Base-by-base conservation (phyloP, 2,329 filamentous ascomycete species). In the Raffaelea arxii region DNA sequence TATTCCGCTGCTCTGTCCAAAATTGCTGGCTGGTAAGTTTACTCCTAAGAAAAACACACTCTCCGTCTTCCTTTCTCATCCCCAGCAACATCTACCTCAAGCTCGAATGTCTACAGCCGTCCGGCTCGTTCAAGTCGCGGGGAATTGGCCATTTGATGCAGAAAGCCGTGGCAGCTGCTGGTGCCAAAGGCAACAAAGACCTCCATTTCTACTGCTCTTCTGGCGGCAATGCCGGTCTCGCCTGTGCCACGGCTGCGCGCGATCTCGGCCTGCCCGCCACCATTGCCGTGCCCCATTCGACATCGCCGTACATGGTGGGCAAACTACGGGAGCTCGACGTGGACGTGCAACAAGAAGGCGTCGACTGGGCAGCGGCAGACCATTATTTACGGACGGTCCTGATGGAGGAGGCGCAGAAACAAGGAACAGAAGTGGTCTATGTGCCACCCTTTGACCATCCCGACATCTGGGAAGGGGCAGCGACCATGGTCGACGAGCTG, bases 121-220 rank as follows among this genome's bases (percentile, higher is more conserved):
- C 82, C 7, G 84, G 84, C 52, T 89, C 84, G 16, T 94, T 92
- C 78, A 91, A 92, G 64, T 89, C 84, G 38, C 74, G 78, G 56
- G 85, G 83, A 46, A 79, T 90, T 54, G 84, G 84, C 55, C 77
- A 86, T 64, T 76, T 83, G 57, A 78, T 87, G 60, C 71, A 80
- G 44, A 68, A 70, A 51, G 68, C 63, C 61, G 53, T 63, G 32
- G 16, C 32, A 6, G 6, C 32, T 18, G 16, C 7, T 12, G 32
- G 9, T 9, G 27, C 9, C 27, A 30, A 16, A 9, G 27, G 27
- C 27, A 9, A 9, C 27, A 30, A 30, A 36, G 32, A 12, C 68
- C 65, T 72, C 2, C 82, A 86, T 64, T 88, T 89, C 69, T 89
- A 81, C 65, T 79, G 73, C 54, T 83, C 81, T 4, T 84, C 78